A percentile compares a stretch with the other conserved stretches of the same genome.
Evolutionary conservation across 768 basidiomycete genomes (phyloP).

Genomic region (Saitozyma sp.): DNA sequence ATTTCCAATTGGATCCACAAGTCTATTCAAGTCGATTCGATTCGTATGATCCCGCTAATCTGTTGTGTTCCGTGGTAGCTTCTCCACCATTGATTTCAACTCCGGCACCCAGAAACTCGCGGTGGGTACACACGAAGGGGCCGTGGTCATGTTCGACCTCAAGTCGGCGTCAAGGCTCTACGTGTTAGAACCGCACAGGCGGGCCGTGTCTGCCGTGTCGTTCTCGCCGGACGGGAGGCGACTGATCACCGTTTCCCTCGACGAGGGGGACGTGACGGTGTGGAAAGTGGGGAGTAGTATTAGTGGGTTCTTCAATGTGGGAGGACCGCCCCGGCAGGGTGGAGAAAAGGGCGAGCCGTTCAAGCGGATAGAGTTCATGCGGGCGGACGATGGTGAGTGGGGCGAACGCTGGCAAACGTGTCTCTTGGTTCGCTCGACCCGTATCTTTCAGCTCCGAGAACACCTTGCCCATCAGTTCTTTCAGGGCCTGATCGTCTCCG

Average conservation of each 20-base stretch:
- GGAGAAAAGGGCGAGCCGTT: slow-evolving; percentile 73
- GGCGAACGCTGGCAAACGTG: no score
- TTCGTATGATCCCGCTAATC: background rate
- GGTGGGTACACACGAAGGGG: slow-evolving; percentile 91
- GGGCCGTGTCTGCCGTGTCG: slow-evolving; percentile 74
- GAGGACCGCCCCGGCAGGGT: slow-evolving; percentile 87
- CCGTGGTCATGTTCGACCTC: slow-evolving; percentile 73
- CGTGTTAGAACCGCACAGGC: slow-evolving; percentile 87
- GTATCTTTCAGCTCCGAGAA: background rate
- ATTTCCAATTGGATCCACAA: background rate
- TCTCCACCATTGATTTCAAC: slow-evolving; percentile 92
- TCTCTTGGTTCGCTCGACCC: background rate
- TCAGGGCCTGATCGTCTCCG: no score
- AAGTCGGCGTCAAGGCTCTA: slow-evolving; percentile 94
- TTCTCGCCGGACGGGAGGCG: slow-evolving; percentile 93
- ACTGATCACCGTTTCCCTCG: slow-evolving; percentile 80
- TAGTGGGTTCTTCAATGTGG: slow-evolving; percentile 80
- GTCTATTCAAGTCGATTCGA: no score
- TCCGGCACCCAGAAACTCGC: slow-evolving; percentile 80
- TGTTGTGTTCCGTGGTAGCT: slow-evolving; percentile 57
- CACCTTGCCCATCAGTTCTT: background rate
- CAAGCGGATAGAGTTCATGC: slow-evolving; percentile 80
- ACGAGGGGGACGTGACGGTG: slow-evolving; percentile 78
- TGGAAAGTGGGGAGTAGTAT: slow-evolving; percentile 96
- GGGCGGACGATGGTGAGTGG: slow-evolving; percentile 75